phyloP scores from a whole-genome alignment of 306 rosid species.

The Canavalia ensiformis region DNA sequence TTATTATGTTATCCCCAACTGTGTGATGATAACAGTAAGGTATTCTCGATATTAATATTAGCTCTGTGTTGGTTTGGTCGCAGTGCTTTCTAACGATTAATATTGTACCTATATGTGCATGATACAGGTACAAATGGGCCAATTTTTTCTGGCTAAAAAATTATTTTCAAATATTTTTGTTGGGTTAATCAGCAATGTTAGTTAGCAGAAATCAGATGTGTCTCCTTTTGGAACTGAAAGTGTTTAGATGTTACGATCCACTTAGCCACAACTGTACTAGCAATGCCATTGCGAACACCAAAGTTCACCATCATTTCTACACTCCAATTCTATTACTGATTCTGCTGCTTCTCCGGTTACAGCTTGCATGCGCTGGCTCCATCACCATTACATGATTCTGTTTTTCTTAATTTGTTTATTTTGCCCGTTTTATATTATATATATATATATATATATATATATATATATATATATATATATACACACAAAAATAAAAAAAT shows the following conservation, averaged over 20 bases:
- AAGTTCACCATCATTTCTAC: not conserved
- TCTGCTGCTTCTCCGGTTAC: not conserved
- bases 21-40: not conserved
- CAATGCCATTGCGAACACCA: not conserved
- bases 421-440: not conserved
- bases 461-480: not conserved
- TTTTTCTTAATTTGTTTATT: no score
- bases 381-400: not conserved
- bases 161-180: not conserved
- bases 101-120: not conserved
- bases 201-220: slow-evolving; percentile 2
- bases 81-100: no score
- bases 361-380: not conserved
- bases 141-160: not conserved
- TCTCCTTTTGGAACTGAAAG: not conserved
- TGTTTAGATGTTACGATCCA: not conserved
- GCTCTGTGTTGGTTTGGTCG: not conserved
- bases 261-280: not conserved
- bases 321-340: not conserved
- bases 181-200: not conserved
- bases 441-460: not conserved
- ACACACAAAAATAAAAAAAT: no score
- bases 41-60: not conserved
- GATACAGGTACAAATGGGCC: not conserved
- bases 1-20: not conserved